Conservation (phyloP, 257 asterid species). For the Coffea canephora region DNA sequence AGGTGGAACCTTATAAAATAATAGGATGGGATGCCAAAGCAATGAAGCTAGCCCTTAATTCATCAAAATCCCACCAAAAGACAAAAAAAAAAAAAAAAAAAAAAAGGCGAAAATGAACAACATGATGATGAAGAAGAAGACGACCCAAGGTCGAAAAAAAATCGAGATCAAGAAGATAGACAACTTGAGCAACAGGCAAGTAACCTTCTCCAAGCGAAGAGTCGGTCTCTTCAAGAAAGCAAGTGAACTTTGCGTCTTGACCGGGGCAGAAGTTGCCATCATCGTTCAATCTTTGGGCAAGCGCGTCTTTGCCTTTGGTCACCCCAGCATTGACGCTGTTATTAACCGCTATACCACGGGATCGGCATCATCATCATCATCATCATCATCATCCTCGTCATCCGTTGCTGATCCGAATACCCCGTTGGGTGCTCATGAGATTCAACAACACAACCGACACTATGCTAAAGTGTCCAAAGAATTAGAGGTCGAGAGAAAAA, state of each 20-base stretch:
- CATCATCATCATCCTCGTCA: neutral
- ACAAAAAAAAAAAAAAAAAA: too few relatives aligned
- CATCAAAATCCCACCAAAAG: too few relatives aligned
- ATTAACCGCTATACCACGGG: conserved; percentile 11
- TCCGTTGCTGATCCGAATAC: neutral
- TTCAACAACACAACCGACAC: conserved; percentile 5
- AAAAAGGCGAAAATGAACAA: neutral
- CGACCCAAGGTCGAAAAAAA: conserved; percentile 40
- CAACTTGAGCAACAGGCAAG: conserved; percentile 40
- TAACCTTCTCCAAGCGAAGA: conserved; percentile 49
- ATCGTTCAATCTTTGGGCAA: conserved; percentile 23
- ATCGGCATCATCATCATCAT: neutral
- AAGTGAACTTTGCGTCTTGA: conserved; percentile 36
- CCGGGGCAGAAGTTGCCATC: conserved; percentile 37
- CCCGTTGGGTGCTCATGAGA: neutral
- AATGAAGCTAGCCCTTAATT: too few relatives aligned
- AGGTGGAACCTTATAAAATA: neutral
- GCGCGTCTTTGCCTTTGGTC: too few relatives aligned
- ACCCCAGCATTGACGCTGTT: conserved; percentile 24
- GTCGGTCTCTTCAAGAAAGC: conserved; percentile 49
- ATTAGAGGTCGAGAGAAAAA: conserved; percentile 29
- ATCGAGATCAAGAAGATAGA: conserved; percentile 40
- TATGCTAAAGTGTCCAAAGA: conserved; percentile 24
- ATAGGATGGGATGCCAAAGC: too few relatives aligned
- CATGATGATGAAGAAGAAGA: conserved; percentile 27